A percentile compares a stretch with the other conserved stretches of the same genome.
These are phyloP conservation scores for Platanus orientalis DNA, from an alignment of 164 flowering plant species.

Conservation along the genomic window DNA sequence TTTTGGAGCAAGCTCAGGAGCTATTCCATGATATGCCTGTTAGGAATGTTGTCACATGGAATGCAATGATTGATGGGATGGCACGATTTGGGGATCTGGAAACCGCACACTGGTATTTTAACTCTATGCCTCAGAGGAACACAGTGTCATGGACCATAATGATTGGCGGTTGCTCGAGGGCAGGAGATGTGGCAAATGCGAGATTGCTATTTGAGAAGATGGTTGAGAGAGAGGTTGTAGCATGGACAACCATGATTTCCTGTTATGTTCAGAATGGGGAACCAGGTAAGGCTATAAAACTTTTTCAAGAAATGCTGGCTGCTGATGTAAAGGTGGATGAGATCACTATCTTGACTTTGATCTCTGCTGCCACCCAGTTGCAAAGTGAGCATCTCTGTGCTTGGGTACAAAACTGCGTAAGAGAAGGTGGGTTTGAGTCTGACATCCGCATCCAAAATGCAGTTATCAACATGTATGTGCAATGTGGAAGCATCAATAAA, in stretches of 20 bases:
- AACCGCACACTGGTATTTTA: constrained; percentile 9
- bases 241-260: constrained; percentile 15
- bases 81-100: constrained; percentile 10
- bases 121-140: constrained; percentile 12
- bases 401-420: constrained; percentile 13
- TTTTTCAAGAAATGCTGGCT: constrained; percentile 15
- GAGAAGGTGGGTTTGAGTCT: constrained; percentile 5
- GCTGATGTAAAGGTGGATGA: constrained; percentile 7
- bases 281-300: constrained; percentile 12
- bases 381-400: constrained; percentile 9
- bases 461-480: constrained; percentile 14
- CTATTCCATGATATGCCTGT: constrained; percentile 19
- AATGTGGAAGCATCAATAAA: constrained; percentile 11
- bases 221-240: constrained; percentile 15
- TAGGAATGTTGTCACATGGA: constrained; percentile 21
- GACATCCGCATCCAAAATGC: constrained; percentile 13
- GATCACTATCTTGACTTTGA: constrained; percentile 9
- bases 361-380: constrained; percentile 11
- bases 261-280: constrained; percentile 17
- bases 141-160: constrained; percentile 14
- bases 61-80: constrained; percentile 14
- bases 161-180: constrained; percentile 16
- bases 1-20: constrained; percentile 12
- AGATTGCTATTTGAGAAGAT: constrained; percentile 16
- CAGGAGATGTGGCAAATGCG: constrained; percentile 10